A percentile compares a stretch with the other conserved stretches of the same genome.
phyloP scores from a whole-genome alignment of 2,329 filamentous ascomycete species.

The Mollisiaceae sp. region DNA sequence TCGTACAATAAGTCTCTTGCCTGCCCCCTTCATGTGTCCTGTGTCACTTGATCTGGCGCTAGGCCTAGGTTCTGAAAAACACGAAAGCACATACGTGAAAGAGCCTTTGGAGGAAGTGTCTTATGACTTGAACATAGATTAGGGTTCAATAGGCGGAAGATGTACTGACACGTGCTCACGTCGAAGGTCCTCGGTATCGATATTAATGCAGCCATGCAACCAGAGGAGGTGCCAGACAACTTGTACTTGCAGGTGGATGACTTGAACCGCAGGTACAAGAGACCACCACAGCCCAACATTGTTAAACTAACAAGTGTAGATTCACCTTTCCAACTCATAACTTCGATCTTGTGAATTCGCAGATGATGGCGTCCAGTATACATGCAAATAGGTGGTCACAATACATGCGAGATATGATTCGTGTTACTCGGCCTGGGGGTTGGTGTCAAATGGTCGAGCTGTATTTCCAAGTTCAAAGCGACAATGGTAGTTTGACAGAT shows the following conservation, averaged over 20 bases:
- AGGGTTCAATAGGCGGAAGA: background rate
- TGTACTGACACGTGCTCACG: background rate
- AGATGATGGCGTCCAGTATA: slow-evolving; percentile 39
- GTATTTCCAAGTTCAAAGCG: slow-evolving; percentile 83
- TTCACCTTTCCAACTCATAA: slow-evolving; percentile 72
- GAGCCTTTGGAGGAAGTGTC: background rate
- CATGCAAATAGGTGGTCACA: slow-evolving; percentile 66
- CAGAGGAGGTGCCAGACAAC: slow-evolving; percentile 68
- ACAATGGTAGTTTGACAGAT: slow-evolving; percentile 77
- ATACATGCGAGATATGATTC: slow-evolving; percentile 78
- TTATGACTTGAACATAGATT: background rate
- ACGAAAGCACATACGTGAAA: background rate
- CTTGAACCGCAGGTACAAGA: slow-evolving; percentile 63
- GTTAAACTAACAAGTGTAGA: slow-evolving; percentile 41
- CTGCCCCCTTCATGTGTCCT: background rate
- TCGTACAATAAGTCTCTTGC: background rate
- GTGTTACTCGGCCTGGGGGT: slow-evolving; percentile 73
- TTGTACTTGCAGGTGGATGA: slow-evolving; percentile 76
- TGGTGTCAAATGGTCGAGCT: slow-evolving; percentile 92
- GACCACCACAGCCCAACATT: background rate
- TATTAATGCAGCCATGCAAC: slow-evolving; percentile 71
- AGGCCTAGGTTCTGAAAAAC: background rate
- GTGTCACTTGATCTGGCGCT: slow-evolving; percentile 1
- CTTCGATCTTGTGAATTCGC: slow-evolving; percentile 82
- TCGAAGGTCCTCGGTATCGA: slow-evolving; percentile 73